Evolutionary conservation across 306 rosid genomes (phyloP), one percentile per base, ranked within the genome.

Genomic region (Clitoria ternatea): DNA sequence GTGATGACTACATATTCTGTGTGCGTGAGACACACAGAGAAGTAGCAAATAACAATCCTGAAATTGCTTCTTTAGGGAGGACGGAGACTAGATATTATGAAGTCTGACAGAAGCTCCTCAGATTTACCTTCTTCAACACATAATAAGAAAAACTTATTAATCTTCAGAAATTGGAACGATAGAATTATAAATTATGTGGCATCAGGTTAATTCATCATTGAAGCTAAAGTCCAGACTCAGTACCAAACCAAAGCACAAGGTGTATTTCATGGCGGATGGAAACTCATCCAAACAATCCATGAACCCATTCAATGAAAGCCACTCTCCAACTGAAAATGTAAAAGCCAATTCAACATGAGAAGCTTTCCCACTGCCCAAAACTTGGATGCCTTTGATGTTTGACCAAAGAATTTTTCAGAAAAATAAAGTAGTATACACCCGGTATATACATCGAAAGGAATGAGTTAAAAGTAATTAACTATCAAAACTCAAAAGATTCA

Each of bases 141-240:
- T 20, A 20, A 59, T 10, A 56, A 45, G 24, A 29, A 37, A 42
- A 66, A 47, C 68, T 49, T 30, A 42, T 3, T 29, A 50, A 61
- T n/a, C 65, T 81, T 81, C 81, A 71, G 81, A 66, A 71, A 71
- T 81, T 81, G 79, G 81, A 81, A 81, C 85, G 64, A 76, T 40
- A 17, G 8, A 77, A 43, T 61, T 63, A 24, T 3, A 56, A 50
- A 53, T 56, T 73, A 13, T 29, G 18, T 33, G 57, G 64, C n/a
- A 69, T 74, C 30, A 32, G 54, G 42, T 32, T 40, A 61, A 60
- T 63, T 77, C 81, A 82, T 78, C 83, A 78, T 74, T 50, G 86
- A 79, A 82, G 86, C 79, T 63, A 26, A 43, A 69, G 61, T 50
- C 50, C 50, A 40, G 59, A 70, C 48, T 68, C 50, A 45, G 75